These are phyloP conservation scores for Lactarius hengduanensis DNA, from an alignment of 768 basidiomycete genomes.

Conservation along the genomic window DNA sequence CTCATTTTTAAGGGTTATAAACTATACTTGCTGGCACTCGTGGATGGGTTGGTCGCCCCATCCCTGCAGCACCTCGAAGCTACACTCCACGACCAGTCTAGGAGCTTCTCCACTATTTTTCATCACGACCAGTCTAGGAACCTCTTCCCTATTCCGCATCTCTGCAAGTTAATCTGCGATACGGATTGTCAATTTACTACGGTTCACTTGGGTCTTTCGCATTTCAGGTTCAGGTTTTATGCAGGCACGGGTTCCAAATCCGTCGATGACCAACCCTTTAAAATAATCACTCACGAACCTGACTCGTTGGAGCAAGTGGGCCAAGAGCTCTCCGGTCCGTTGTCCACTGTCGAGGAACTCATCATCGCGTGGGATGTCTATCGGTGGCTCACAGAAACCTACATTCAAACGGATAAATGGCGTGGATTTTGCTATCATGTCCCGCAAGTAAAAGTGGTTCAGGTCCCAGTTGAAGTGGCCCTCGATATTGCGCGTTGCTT, in stretches of 20 bases:
- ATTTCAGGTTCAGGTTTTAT: not conserved
- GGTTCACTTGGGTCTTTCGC: not conserved
- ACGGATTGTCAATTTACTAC: not conserved
- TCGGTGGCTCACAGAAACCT: not conserved
- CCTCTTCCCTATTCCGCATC: too few relatives aligned
- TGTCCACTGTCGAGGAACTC: not conserved
- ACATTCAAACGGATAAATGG: not conserved
- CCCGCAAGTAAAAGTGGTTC: not conserved
- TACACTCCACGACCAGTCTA: too few relatives aligned
- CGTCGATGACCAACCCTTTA: not conserved
- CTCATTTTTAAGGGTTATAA: not conserved
- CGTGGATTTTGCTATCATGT: not conserved
- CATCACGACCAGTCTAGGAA: too few relatives aligned
- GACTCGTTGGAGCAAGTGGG: not conserved
- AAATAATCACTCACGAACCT: not conserved
- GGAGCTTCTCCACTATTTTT: too few relatives aligned
- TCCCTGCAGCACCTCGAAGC: not conserved
- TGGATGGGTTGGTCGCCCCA: slow-evolving; percentile 1
- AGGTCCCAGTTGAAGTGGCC: not conserved
- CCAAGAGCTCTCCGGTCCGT: not conserved
- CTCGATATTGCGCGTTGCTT: not conserved
- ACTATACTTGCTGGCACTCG: not conserved
- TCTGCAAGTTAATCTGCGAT: not conserved
- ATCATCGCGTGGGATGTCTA: not conserved
- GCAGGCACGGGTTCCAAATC: not conserved